Base-by-base conservation (phyloP, 306 rosid genomes). In the Cyamopsis tetragonoloba region DNA sequence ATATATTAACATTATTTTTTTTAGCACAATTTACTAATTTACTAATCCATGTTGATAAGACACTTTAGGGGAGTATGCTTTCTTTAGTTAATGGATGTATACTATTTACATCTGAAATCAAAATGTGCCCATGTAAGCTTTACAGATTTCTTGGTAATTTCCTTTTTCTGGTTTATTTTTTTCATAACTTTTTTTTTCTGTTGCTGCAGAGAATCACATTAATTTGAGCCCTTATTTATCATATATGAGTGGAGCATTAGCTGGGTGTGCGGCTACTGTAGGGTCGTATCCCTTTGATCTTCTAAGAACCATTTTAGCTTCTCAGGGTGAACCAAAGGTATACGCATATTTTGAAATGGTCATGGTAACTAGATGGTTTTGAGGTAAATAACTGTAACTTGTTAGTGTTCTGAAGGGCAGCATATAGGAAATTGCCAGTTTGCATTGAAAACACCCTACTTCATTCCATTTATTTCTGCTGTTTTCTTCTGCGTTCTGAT, bases 281-380 rank as follows among this genome's bases (percentile, higher is more conserved):
- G 99, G 97, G 39, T 86, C 99, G 12, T 95, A 95, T 78, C 99
- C 97, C n/a, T 95, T 95, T 85, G 99, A 95, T 88, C 99, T 95
- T 77, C 83, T 95, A 17, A 88, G 99, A 58, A 95, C 99, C 63
- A 82, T 95, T 77, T 77, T 95, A 79, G 97, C 99, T 75, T 95
- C 97, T 66, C 99, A 95, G 68, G 99, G 99, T 62, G 97, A 95
- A 85, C 99, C 97, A 1, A 95, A 95, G 96, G 99, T 93, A 81
- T 70, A 24, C 1, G 27, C 37, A 60, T n/a, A n/a, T 46, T 68
- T 27, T 67, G 27, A 30, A 46, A 81, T 20, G 24, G 14, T 30
- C 28, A 34, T 37, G 37, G 51, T 54, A 26, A 18, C 55, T 1
- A 20, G 24, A 19, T 12, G 6, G 38, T 59, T 67, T 61, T 17